phyloP scores from a whole-genome alignment of 257 asterid genomes.

The Solanum arcanum region DNA sequence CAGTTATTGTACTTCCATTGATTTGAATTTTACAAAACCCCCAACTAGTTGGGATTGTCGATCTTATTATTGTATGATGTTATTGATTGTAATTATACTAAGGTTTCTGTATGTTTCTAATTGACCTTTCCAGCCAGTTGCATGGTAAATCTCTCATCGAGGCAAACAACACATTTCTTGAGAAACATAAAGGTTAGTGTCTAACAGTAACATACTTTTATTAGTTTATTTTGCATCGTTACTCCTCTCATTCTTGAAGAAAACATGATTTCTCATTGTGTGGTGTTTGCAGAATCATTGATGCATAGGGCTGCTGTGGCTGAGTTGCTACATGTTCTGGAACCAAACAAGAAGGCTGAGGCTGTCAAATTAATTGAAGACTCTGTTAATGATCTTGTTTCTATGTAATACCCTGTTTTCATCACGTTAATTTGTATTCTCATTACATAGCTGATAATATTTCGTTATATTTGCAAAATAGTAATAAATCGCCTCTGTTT shows the following conservation, averaged over 20 bases:
- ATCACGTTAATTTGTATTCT: neutral
- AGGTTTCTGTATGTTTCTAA: neutral
- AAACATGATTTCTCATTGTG: neutral
- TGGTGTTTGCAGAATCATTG: constrained; percentile 53
- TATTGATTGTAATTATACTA: neutral
- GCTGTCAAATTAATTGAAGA: constrained; percentile 71
- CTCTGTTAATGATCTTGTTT: constrained; percentile 33
- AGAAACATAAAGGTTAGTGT: constrained; percentile 55
- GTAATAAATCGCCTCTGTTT: neutral
- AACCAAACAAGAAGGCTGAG: constrained; percentile 69
- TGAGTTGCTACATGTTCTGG: constrained; percentile 70
- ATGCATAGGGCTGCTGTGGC: constrained; percentile 87
- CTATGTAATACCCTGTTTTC: constrained; percentile 38
- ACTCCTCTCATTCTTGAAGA: neutral
- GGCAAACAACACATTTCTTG: constrained; percentile 66
- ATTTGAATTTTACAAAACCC: neutral
- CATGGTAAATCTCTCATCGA: constrained; percentile 62
- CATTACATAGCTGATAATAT: neutral
- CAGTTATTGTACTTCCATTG: neutral
- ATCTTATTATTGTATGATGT: neutral
- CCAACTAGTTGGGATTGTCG: neutral
- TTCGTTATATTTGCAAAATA: neutral
- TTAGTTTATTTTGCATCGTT: neutral
- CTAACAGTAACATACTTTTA: neutral
- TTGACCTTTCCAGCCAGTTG: constrained; percentile 52